Percentiles rank a stretch among this genome's conserved stretches.
Evolutionary conservation across 176 grass and related monocot genomes (phyloP).

Genomic region (Poa annua): DNA sequence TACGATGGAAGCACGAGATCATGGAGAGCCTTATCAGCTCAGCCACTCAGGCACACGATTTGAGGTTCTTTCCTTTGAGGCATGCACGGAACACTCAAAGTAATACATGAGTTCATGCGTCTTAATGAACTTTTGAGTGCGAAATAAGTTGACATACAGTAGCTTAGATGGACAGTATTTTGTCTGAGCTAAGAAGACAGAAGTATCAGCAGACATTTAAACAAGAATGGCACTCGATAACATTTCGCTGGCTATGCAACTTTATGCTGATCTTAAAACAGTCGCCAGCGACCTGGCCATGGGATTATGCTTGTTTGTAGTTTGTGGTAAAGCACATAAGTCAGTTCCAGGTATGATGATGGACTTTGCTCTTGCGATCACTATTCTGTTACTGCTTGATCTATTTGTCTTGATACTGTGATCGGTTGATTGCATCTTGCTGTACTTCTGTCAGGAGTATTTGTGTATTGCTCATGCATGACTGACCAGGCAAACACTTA

Average conservation of each 20-base stretch:
- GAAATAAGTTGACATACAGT: not conserved
- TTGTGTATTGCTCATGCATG: not conserved
- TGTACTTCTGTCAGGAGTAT: not conserved
- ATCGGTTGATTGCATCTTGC: not conserved
- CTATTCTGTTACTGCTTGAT: not conserved
- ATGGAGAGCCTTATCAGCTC: not conserved
- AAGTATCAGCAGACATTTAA: slow-evolving; percentile 4
- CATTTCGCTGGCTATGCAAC: slow-evolving; percentile 5
- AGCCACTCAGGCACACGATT: not conserved
- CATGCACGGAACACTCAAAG: not conserved
- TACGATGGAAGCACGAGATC: not conserved
- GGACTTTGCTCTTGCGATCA: not conserved
- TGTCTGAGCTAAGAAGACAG: not conserved
- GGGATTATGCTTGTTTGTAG: not conserved
- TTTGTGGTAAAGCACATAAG: not conserved
- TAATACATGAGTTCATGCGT: not conserved
- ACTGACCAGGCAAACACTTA: not conserved
- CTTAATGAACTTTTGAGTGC: not conserved
- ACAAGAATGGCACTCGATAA: not conserved
- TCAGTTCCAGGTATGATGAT: not conserved
- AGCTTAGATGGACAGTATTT: not conserved
- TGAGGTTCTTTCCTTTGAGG: not conserved
- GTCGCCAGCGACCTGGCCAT: not conserved
- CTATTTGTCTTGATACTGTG: not conserved
- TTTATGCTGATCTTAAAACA: slow-evolving; percentile 17